Percentiles rank a stretch among this genome's conserved stretches.
Conservation (phyloP, 257 asterid genomes). For the Nicotiana sylvestris region DNA sequence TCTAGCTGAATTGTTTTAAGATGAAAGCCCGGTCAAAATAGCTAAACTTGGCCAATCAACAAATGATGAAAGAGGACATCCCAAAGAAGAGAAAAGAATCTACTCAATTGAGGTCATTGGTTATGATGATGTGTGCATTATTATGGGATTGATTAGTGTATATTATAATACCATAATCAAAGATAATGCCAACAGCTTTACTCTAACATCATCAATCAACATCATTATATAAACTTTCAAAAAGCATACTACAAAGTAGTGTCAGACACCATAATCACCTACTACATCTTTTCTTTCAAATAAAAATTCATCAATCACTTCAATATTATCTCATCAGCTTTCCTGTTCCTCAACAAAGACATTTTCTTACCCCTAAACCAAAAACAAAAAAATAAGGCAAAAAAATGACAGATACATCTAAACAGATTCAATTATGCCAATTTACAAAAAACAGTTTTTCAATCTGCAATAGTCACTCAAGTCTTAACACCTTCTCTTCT, state of each 20-base stretch:
- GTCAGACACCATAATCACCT: slow-evolving; percentile 4
- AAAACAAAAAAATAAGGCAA: background rate
- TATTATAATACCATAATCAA: slow-evolving; percentile 4
- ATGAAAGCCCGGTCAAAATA: background rate
- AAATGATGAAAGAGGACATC: slow-evolving; percentile 3
- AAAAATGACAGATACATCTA: background rate
- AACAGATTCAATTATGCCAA: slow-evolving; percentile 13
- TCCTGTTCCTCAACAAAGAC: slow-evolving; percentile 1
- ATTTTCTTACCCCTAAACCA: background rate
- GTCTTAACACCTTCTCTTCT: background rate
- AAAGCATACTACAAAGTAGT: background rate
- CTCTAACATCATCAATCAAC: slow-evolving; percentile 11
- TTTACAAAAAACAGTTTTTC: slow-evolving; percentile 16
- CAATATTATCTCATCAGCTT: background rate
- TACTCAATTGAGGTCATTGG: slow-evolving; percentile 23
- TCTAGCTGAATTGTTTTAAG: background rate
- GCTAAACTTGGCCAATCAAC: slow-evolving; percentile 23
- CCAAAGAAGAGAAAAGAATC: slow-evolving; percentile 23
- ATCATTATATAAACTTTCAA: background rate
- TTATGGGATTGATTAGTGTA: slow-evolving; percentile 17
- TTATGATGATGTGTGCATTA: slow-evolving; percentile 16
- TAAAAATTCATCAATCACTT: background rate
- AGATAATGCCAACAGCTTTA: background rate
- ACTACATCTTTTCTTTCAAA: background rate
- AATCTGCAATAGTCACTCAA: background rate